Base-by-base conservation (phyloP, 345 rosid species). In the Lenwebbia sp. region DNA sequence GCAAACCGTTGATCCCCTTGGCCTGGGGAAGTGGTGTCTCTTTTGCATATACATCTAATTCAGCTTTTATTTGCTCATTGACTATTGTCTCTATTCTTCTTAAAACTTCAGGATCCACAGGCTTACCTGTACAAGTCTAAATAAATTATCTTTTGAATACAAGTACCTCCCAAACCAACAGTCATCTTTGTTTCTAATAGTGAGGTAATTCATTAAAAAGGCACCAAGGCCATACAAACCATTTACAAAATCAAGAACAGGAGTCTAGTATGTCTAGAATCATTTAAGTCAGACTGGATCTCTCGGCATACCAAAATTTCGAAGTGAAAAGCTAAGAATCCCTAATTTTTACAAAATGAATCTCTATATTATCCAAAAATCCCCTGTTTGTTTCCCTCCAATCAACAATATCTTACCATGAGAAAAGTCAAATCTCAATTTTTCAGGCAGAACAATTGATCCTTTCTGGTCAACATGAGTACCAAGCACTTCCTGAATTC, bases 391-490 rank as follows among this genome's bases (percentile, higher is more conserved):
- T 37, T 70, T 70, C 81, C 47, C 12, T 70, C 81, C 47, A 57
- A 33, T 41, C 54, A 47, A 83, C 83, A 50, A 54, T 65, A 85
- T 86, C 91, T 90, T 93, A 98, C 99, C 96, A 62, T 98, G 99
- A 85, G 98, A 96, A 91, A 98, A 98, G 91, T 98, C 99, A 87
- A 92, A 98, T 92, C 99, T 93, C 88, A 98, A 85, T 86, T 98
- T 98, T 90, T 96, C 99, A 83, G 98, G 98, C 84, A 98, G 98
- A 90, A 98, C 99, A 58, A 96, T 94, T 57, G 99, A 98, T 86
- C 99, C 99, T 90, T 98, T 96, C 92, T 96, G 99, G 89, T 98
- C 99, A 89, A 98, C 93, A 89, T 98, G 99, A 92, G 93, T 89
- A 19, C 99, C 99, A 58, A 98, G 96, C 50, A 96, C 98, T 90